Base-by-base conservation (phyloP, 75 land plant species). In the Picea glauca region DNA sequence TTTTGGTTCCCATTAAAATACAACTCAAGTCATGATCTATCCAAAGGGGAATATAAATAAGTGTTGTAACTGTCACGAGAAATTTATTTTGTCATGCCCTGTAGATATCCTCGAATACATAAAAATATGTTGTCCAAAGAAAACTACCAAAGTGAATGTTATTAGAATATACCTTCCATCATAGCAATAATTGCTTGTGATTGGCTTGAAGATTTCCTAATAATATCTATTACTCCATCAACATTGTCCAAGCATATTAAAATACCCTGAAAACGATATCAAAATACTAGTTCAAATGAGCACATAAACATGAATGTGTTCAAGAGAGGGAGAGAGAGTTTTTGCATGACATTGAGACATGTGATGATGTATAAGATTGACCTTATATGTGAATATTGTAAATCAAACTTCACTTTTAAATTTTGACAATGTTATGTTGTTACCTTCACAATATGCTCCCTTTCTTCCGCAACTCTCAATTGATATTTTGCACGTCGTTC, bases 391-490 rank as follows among this genome's bases (percentile, higher is more conserved):
- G 3, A n/a, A 70, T 20, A 20, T 70, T n/a, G 26, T 38, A 43
- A 68, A n/a, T 7, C 54, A 40, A 5, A 2, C 23, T 3, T 70
- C 12, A 40, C 9, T 15, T 3, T 18, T n/a, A 70, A 7, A 12
- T 70, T 70, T 43, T 43, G 12, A 20, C 0, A 9, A 50, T 50
- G 13, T 2, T 20, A 70, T 60, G 66, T 57, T 31, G 18, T 31
- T 89, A 92, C 99, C 98, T 96, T 88, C 30, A 98, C 91, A 76
- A 95, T 85, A 76, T 98, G 98, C 31, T 87, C 90, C 79, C 98
- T 88, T 43, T 95, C 98, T 88, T 86, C 86, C 56, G 96, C 96
- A 30, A 92, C 91, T 58, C 72, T 80, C 58, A 95, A 89, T 77
- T 90, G 90, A 79, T 83, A 95, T 72, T 83, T 85, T 26, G 99